These are phyloP conservation scores for Inonotus obliquus DNA, from an alignment of 1,284 basidiomycete species.

Conservation along the genomic window DNA sequence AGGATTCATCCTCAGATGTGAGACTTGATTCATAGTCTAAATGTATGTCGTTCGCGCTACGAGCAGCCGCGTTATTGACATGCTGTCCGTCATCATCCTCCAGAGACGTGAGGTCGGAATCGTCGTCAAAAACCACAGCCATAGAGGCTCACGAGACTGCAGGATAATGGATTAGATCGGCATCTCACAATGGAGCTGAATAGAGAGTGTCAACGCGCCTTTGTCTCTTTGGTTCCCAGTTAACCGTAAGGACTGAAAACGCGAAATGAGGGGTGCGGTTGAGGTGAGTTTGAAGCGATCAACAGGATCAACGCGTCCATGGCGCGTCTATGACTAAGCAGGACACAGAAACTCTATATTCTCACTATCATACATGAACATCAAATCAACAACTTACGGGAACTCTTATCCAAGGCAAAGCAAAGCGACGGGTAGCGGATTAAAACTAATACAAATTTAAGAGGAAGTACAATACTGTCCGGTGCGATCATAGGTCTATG, in stretches of 20 bases:
- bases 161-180: background rate
- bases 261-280: background rate
- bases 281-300: background rate
- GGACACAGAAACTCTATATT: background rate
- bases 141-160: background rate
- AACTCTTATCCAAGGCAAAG: background rate
- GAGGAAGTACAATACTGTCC: background rate
- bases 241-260: too few species aligned
- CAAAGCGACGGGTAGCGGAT: background rate
- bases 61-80: background rate
- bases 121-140: background rate
- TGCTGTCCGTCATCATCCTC: constrained; percentile 6
- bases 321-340: constrained; percentile 1
- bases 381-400: too few species aligned
- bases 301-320: background rate
- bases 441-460: background rate
- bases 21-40: background rate
- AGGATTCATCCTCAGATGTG: background rate
- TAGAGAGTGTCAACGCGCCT: background rate
- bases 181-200: background rate
- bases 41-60: background rate
- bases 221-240: background rate
- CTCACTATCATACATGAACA: background rate
- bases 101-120: constrained; percentile 1
- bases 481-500: background rate